These are phyloP conservation scores for Musa beccarii DNA, from an alignment of 176 grass and related monocot species.

Conservation along the genomic window DNA sequence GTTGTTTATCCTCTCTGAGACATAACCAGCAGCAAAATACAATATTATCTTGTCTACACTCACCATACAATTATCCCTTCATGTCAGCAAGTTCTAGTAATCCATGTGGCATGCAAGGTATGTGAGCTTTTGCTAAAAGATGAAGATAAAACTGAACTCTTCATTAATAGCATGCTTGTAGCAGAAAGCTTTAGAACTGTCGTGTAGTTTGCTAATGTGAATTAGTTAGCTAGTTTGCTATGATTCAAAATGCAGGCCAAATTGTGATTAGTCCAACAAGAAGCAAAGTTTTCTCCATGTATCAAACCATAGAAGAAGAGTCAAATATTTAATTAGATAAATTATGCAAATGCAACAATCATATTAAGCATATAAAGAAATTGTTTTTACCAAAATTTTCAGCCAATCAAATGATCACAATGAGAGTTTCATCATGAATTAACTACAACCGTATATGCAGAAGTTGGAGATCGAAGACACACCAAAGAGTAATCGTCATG, in stretches of 20 bases:
- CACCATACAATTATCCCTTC: no score
- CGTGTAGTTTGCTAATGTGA: neutral
- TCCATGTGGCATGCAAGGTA: no score
- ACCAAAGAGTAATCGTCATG: slow-evolving; percentile 81
- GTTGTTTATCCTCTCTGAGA: no score
- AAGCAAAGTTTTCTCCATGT: neutral
- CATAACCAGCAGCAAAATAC: no score
- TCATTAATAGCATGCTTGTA: no score
- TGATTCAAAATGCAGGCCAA: neutral
- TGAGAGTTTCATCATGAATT: neutral
- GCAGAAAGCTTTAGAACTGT: no score
- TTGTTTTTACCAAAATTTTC: neutral
- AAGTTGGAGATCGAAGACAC: slow-evolving; percentile 2
- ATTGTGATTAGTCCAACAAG: neutral
- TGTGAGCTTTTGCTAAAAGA: no score
- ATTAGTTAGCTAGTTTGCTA: neutral
- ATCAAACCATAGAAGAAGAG: neutral
- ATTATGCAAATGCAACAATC: neutral
- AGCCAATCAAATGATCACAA: neutral
- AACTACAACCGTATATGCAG: neutral
- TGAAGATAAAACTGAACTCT: no score
- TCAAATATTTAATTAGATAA: neutral
- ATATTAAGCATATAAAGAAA: neutral
- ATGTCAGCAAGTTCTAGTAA: no score
- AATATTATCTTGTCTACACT: no score